Percentiles rank a stretch among this genome's conserved stretches.
Evolutionary conservation across 108 stramenopile genomes (phyloP).

Genomic region (Mayamaea pseudoterrestris): DNA sequence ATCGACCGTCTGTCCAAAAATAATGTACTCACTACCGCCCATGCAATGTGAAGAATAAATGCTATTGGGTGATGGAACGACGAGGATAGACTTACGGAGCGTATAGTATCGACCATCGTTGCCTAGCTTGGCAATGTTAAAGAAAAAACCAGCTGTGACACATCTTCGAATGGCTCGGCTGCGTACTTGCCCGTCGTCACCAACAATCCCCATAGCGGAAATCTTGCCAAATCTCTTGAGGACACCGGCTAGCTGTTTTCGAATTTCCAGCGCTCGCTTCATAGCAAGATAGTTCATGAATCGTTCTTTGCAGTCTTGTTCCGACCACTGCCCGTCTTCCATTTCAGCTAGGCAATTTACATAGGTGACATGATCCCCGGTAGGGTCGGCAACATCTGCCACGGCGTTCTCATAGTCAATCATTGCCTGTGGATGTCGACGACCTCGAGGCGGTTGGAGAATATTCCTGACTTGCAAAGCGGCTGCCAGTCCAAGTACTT

Average conservation of each 20-base stretch:
- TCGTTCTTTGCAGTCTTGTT: conserved; percentile 69
- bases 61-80: conserved; percentile 44
- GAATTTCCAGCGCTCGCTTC: conserved; percentile 53
- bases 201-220: conserved; percentile 25
- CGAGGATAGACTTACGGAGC: conserved; percentile 61
- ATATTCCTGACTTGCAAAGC: conserved; percentile 73
- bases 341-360: conserved; percentile 65
- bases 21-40: conserved; percentile 49
- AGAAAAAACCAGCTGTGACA: conserved; percentile 88
- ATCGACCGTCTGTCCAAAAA: conserved; percentile 72
- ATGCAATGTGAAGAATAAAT: conserved; percentile 55
- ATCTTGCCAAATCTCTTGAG: conserved; percentile 36
- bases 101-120: conserved; percentile 92
- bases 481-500: conserved; percentile 82
- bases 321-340: conserved; percentile 38
- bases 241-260: conserved; percentile 62
- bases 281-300: conserved; percentile 75
- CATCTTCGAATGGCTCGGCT: conserved; percentile 65
- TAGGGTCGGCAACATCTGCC: conserved; percentile 63
- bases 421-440: conserved; percentile 48
- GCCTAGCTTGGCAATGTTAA: conserved; percentile 85
- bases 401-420: conserved; percentile 71
- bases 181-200: conserved; percentile 22
- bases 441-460: conserved; percentile 36
- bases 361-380: conserved; percentile 88